Conservation (phyloP, 2,329 filamentous ascomycete species). For the Neofusicoccum ribis region DNA sequence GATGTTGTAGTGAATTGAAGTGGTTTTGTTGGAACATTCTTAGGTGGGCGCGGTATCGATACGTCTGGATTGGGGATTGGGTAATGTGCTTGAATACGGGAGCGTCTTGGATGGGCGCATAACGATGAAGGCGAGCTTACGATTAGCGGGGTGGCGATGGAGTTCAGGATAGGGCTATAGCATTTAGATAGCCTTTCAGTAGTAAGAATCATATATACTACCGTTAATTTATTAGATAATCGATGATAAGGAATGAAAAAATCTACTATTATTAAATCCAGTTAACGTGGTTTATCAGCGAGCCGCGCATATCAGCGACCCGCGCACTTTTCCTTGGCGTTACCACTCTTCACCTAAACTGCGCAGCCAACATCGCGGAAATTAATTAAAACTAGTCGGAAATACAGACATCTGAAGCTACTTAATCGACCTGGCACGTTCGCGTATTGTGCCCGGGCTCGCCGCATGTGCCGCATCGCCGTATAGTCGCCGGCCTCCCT, state of each 20-base stretch:
- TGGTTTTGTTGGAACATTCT: not conserved
- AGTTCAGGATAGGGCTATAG: not conserved
- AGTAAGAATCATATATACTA: too few relatives aligned
- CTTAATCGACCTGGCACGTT: conserved; percentile 10
- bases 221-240: too few relatives aligned
- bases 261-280: too few relatives aligned
- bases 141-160: not conserved
- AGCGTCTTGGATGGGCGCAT: not conserved
- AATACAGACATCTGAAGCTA: not conserved
- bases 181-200: not conserved
- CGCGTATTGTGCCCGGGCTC: conserved; percentile 12
- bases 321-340: too few relatives aligned
- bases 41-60: too few relatives aligned
- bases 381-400: not conserved
- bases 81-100: not conserved
- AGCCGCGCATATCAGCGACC: too few relatives aligned
- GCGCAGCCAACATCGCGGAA: not conserved
- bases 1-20: conserved; percentile 10
- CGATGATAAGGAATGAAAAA: too few relatives aligned
- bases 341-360: too few relatives aligned
- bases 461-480: conserved; percentile 10
- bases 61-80: not conserved
- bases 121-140: not conserved
- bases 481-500: not conserved
- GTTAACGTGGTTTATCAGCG: too few relatives aligned